Conservation (phyloP, 495 filamentous ascomycete species). For the Corynascus novoguineensis region DNA sequence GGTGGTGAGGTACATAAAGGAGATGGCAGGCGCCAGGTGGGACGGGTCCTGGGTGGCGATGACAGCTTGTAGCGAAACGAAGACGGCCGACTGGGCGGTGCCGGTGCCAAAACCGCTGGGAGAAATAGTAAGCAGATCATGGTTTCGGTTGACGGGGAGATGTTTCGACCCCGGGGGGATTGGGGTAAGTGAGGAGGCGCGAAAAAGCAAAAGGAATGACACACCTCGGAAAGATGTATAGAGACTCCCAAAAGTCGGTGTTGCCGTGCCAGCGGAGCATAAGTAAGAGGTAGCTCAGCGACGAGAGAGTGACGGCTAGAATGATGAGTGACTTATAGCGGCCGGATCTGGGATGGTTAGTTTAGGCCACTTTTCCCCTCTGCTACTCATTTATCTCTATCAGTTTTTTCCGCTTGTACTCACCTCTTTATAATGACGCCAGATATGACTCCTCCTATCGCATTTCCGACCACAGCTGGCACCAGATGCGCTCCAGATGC, state of each 20-base stretch:
- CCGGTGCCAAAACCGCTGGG: constrained; percentile 49
- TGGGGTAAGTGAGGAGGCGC: constrained; percentile 19
- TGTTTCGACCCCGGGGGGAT: not conserved
- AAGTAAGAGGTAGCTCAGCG: constrained; percentile 49
- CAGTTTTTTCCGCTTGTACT: not conserved
- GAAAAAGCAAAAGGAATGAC: constrained; percentile 2
- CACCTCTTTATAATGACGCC: constrained; percentile 51
- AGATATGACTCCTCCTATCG: constrained; percentile 55
- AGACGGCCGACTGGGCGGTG: constrained; percentile 47
- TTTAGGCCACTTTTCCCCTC: not conserved
- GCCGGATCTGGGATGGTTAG: constrained; percentile 42
- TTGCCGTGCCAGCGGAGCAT: constrained; percentile 58
- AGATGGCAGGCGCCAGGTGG: constrained; percentile 52
- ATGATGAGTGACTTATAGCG: constrained; percentile 53
- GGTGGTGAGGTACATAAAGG: constrained; percentile 47
- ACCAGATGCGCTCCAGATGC: constrained; percentile 56
- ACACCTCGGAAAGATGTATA: constrained; percentile 56
- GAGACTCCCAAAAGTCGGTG: constrained; percentile 53
- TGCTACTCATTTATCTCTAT: not conserved
- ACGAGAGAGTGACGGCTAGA: constrained; percentile 45
- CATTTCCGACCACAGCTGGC: constrained; percentile 61
- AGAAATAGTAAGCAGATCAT: constrained; percentile 25
- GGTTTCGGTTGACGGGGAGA: not conserved
- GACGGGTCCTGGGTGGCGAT: constrained; percentile 40
- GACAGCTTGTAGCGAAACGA: constrained; percentile 52